Percentiles rank a stretch among this genome's conserved stretches.
Evolutionary conservation across 1,284 basidiomycete species (phyloP).

Genomic region (Cutaneotrichosporon curvatum): DNA sequence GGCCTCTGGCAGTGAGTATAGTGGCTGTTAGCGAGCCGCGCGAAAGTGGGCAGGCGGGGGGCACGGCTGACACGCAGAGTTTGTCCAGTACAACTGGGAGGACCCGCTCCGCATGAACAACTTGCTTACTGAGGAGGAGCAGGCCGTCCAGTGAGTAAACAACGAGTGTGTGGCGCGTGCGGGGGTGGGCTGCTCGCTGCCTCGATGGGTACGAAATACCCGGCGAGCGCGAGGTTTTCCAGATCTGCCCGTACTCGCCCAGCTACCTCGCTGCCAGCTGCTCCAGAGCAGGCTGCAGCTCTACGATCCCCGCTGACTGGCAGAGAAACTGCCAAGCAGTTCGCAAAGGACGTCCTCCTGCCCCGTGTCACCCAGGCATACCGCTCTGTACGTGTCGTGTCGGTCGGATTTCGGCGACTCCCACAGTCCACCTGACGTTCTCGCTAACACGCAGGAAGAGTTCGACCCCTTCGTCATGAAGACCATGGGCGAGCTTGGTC

Average conservation of each 20-base stretch:
- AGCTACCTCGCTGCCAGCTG: not conserved
- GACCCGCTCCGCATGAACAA: conserved; percentile 71
- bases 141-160: conserved; percentile 63
- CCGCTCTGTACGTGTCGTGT: conserved; percentile 75
- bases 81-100: conserved; percentile 64
- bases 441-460: conserved; percentile 49
- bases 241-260: too few relatives aligned
- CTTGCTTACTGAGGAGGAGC: conserved; percentile 81
- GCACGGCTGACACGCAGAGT: conserved; percentile 23
- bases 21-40: not conserved
- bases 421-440: not conserved
- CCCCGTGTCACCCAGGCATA: conserved; percentile 81
- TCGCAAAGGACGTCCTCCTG: conserved; percentile 75
- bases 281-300: not conserved
- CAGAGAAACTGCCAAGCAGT: conserved; percentile 75
- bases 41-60: too few relatives aligned
- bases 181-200: not conserved
- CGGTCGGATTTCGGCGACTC: not conserved
- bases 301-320: not conserved
- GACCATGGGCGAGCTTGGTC: conserved; percentile 87
- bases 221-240: too few relatives aligned
- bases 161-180: not conserved
- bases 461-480: conserved; percentile 72
- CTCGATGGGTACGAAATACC: not conserved
- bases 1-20: conserved; percentile 16